Conservation (phyloP, 768 basidiomycete genomes). For the Coprinellus aureogranulatus region DNA sequence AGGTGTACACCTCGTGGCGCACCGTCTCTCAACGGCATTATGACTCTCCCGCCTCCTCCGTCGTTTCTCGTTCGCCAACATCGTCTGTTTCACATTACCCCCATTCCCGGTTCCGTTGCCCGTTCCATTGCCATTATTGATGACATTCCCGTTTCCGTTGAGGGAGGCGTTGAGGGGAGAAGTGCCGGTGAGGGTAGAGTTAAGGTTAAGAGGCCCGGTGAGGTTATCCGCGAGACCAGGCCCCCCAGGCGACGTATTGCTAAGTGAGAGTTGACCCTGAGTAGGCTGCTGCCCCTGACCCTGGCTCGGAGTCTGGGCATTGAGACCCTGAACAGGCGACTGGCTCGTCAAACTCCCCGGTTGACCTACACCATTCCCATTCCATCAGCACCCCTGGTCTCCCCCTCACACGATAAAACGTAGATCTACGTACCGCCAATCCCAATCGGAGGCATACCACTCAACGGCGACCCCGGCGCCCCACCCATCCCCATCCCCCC, state of each 20-base stretch:
- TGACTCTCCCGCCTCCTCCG: slow-evolving; percentile 80
- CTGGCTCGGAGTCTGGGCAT: no score
- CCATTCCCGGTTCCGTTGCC: no score
- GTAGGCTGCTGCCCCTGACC: no score
- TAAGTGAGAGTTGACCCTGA: no score
- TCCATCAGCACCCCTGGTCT: neutral
- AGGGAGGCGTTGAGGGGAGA: neutral
- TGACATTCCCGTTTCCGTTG: neutral
- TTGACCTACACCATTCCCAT: no score
- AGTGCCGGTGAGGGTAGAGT: neutral
- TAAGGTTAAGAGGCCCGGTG: neutral
- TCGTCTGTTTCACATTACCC: slow-evolving; percentile 41
- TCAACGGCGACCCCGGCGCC: neutral
- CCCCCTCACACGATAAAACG: no score
- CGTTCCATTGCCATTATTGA: neutral
- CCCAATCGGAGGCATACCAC: neutral
- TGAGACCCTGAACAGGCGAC: no score
- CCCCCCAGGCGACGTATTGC: no score
- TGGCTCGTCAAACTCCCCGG: no score
- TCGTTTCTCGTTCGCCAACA: slow-evolving; percentile 78
- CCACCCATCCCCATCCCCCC: slow-evolving; percentile 10
- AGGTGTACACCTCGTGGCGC: no score
- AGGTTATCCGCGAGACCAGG: no score
- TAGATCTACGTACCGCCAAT: neutral
- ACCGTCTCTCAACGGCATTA: slow-evolving; percentile 87